Evolutionary conservation across 345 rosid species (phyloP).

Genomic region (Clausena lansium): DNA sequence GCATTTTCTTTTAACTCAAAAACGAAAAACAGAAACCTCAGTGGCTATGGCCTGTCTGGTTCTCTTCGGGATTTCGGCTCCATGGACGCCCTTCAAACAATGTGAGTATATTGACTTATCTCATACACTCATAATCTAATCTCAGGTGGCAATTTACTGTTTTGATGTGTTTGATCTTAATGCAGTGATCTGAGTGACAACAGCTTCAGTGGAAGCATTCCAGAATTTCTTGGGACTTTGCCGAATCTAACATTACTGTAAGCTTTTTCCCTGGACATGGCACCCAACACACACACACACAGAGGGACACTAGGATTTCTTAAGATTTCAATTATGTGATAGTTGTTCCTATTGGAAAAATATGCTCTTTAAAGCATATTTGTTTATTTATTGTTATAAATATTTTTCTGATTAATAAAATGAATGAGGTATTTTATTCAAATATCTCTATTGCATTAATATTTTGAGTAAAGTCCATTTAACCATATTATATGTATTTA

Average conservation of each 20-base stretch:
- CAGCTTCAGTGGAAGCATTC: slow-evolving; percentile 24
- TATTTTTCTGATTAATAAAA: no score
- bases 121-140: no score
- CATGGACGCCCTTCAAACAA: slow-evolving; percentile 24
- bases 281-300: neutral
- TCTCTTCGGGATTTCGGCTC: slow-evolving; percentile 25
- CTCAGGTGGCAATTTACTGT: no score
- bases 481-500: no score
- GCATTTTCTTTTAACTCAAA: no score
- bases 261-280: slow-evolving; percentile 5
- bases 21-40: slow-evolving; percentile 15
- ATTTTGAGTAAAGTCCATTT: no score
- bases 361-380: no score
- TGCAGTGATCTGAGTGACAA: slow-evolving; percentile 25
- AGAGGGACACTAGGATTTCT: neutral
- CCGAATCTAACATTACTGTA: slow-evolving; percentile 14
- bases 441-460: no score
- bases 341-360: no score
- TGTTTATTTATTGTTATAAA: no score
- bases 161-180: no score
- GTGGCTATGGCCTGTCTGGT: slow-evolving; percentile 12
- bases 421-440: no score
- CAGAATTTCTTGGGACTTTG: slow-evolving; percentile 22
- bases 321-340: neutral
- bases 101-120: slow-evolving; percentile 8